These are phyloP conservation scores for Mycena venus DNA, from an alignment of 768 basidiomycete species.

Conservation along the genomic window DNA sequence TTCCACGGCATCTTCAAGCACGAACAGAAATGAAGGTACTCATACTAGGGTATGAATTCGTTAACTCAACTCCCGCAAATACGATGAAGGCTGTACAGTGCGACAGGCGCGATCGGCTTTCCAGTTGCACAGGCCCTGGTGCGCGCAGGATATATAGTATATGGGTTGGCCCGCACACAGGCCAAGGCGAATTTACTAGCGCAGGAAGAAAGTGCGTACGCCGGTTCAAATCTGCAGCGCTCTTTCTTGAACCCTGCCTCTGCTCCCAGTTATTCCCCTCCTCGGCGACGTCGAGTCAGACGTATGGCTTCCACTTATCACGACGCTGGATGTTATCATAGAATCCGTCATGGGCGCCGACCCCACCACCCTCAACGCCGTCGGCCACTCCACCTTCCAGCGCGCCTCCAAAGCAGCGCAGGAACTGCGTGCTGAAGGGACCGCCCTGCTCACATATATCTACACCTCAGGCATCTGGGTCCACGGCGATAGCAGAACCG, in stretches of 20 bases:
- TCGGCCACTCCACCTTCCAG: constrained; percentile 38
- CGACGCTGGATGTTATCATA: constrained; percentile 51
- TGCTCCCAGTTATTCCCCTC: constrained; percentile 51
- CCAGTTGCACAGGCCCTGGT: constrained; percentile 59
- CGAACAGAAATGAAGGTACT: constrained; percentile 41
- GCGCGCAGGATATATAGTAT: constrained; percentile 61
- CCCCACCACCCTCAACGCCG: background rate
- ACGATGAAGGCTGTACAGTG: constrained; percentile 40
- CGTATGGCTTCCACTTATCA: constrained; percentile 42
- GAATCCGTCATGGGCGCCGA: constrained; percentile 41
- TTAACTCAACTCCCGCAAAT: background rate
- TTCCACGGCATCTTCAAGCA: background rate
- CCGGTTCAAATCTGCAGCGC: background rate
- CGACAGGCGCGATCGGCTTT: constrained; percentile 59
- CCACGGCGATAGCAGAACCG: constrained; percentile 51
- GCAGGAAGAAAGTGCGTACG: constrained; percentile 55
- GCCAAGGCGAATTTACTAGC: constrained; percentile 49
- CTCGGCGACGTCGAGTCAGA: constrained; percentile 41
- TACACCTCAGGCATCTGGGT: constrained; percentile 62
- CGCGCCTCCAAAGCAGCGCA: constrained; percentile 41
- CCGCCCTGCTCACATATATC: constrained; percentile 58
- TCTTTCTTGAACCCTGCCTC: background rate
- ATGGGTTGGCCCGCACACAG: constrained; percentile 56
- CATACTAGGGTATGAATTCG: constrained; percentile 37
- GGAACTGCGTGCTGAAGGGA: constrained; percentile 40